phyloP scores from a whole-genome alignment of 2,329 filamentous ascomycete genomes.

The Apiospora saccharicola region DNA sequence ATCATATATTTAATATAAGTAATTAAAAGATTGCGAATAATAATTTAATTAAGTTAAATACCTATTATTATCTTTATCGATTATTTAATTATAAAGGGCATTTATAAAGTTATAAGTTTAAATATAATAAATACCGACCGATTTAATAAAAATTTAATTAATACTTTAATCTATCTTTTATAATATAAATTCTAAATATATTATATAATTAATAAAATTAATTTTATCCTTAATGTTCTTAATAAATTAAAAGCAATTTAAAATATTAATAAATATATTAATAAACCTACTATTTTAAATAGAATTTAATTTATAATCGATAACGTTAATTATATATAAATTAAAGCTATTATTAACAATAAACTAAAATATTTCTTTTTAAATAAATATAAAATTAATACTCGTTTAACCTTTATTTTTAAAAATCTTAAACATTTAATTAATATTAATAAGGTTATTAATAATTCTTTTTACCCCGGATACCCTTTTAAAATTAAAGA shows the following conservation, averaged over 20 bases:
- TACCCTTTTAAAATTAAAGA: not conserved
- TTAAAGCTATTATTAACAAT: not conserved
- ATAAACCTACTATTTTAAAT: no score
- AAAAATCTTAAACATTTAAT: no score
- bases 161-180: not conserved
- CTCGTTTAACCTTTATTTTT: no score
- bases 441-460: not conserved
- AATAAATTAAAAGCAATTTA: no score
- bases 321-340: not conserved
- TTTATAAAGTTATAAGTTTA: conserved; percentile 2
- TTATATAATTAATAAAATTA: no score
- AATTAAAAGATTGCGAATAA: not conserved
- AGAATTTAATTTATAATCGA: not conserved
- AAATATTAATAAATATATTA: no score
- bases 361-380: not conserved
- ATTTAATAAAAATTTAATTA: not conserved
- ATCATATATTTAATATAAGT: not conserved
- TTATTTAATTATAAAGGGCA: not conserved
- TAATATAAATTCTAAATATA: not conserved
- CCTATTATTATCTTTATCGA: not conserved
- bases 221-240: no score
- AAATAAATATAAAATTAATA: not conserved
- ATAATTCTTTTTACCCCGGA: not conserved
- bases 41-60: not conserved
- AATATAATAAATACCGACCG: conserved; percentile 10